Base-by-base conservation (phyloP, 805 yeast genomes). In the Candida maris region DNA sequence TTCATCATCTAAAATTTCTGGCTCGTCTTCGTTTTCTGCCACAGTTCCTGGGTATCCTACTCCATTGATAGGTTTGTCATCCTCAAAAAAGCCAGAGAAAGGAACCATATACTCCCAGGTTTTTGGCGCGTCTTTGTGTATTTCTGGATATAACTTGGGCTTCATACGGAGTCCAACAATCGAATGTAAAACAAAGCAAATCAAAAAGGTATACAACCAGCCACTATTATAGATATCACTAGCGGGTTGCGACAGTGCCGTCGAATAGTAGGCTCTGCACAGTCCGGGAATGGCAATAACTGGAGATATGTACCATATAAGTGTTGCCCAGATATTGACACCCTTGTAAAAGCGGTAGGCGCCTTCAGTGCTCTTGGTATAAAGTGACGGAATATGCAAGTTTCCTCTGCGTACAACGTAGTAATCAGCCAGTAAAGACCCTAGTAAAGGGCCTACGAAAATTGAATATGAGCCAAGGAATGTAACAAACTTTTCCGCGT, bases 261-360 rank as follows among this genome's bases (percentile, higher is more conserved):
- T 30, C 7, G 55, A 46, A 13, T 48, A 39, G 18, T 45, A 45
- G 23, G 55, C 54, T 12, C 52, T 49, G 36, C 51, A 54, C 30
- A 52, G 34, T 26, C 57, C 56, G 6, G 54, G 55, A 27, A 52
- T 51, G 12, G 48, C 52, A 15, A 49, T 28, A 10, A 44, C 30
- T 8, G 48, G 55, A 35, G 34, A 44, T 17, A 34, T 37, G 34
- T 24, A 44, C 51, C 48, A 48, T 34, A 37, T 35, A 15, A 27
- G 32, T 27, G 15, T 37, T 19, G 37, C 55, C 52, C 38, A 34
- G 12, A 39, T 12, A 19, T 42, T 42, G 33, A 34, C 27, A 6
- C 46, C 49, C 16, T 42, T 37, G 29, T 26, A 42, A 32, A 39
- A 42, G 16, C 39, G 27, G 25, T 45, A 45, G 3, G 44, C 42